A percentile compares a stretch with the other conserved stretches of the same genome.
Evolutionary conservation across 2,329 filamentous ascomycete species (phyloP).

Genomic region (Monosporascus sp.): DNA sequence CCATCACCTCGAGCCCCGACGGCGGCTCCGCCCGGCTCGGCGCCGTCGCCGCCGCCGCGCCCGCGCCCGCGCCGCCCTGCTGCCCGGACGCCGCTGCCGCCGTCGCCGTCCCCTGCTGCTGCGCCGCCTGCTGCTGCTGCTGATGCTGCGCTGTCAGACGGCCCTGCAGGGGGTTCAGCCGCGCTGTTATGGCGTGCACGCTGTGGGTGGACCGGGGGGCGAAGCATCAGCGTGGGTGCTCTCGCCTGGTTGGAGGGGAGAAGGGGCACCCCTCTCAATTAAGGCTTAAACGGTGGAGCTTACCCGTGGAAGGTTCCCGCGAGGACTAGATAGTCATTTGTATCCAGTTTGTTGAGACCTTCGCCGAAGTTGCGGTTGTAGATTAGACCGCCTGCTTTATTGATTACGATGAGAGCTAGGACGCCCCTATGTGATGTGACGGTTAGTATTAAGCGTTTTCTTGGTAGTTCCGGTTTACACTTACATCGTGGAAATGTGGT

Average conservation of each 20-base stretch:
- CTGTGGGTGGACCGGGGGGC: conserved; percentile 32
- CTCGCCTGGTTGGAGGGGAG: conserved; percentile 1
- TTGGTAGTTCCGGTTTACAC: background rate
- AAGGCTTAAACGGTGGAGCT: conserved; percentile 10
- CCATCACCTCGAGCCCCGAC: conserved; percentile 84
- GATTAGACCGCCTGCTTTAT: conserved; percentile 94
- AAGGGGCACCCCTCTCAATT: conserved; percentile 4
- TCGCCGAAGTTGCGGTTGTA: conserved; percentile 94
- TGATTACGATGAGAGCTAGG: conserved; percentile 94
- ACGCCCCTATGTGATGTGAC: conserved; percentile 63
- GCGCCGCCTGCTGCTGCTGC: conserved; percentile 22
- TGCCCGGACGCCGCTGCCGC: conserved; percentile 8
- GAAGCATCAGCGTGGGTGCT: conserved; percentile 8
- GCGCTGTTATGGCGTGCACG: conserved; percentile 64
- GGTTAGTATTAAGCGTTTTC: conserved; percentile 3
- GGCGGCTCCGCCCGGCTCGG: conserved; percentile 55
- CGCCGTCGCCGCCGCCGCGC: conserved; percentile 12
- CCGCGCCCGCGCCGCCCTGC: background rate
- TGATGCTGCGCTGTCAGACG: conserved; percentile 5
- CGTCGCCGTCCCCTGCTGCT: conserved; percentile 18
- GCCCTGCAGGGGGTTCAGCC: conserved; percentile 49
- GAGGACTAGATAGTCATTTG: conserved; percentile 94
- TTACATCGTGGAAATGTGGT: background rate
- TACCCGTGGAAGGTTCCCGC: conserved; percentile 97
- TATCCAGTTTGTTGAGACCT: conserved; percentile 78